Evolutionary conservation across 306 rosid genomes (phyloP).

Genomic region (Purshia tridentata): DNA sequence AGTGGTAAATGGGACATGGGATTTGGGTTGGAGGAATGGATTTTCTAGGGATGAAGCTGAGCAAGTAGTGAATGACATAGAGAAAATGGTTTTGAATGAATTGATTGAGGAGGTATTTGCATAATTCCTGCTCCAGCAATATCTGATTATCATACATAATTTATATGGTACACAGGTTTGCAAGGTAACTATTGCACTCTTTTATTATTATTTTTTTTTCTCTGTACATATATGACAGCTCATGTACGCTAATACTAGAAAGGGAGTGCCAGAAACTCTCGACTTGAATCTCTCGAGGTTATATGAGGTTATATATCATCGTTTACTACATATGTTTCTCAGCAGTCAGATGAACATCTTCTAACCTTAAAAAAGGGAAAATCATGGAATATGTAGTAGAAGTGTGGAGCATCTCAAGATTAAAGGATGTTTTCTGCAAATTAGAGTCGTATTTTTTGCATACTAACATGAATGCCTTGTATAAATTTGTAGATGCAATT

Average conservation of each 20-base stretch:
- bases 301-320: too few species aligned
- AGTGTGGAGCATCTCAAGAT: too few species aligned
- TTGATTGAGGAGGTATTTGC: conserved; percentile 68
- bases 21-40: conserved; percentile 67
- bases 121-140: conserved; percentile 41
- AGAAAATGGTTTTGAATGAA: conserved; percentile 51
- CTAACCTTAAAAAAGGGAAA: background rate
- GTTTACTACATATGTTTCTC: background rate
- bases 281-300: too few species aligned
- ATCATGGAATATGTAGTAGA: background rate
- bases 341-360: conserved; percentile 2
- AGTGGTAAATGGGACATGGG: conserved; percentile 70
- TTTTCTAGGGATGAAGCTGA: conserved; percentile 67
- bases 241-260: background rate
- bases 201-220: too few species aligned
- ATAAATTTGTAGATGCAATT: background rate
- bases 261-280: conserved; percentile 5
- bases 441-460: too few species aligned
- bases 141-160: background rate
- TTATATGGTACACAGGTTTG: conserved; percentile 22
- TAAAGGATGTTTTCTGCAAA: too few species aligned
- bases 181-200: conserved; percentile 16
- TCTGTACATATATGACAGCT: background rate
- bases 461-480: too few species aligned
- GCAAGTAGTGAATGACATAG: conserved; percentile 63